A percentile compares a stretch with the other conserved stretches of the same genome.
phyloP scores from a whole-genome alignment of 2,329 filamentous ascomycete genomes.

The Aspergillus novoparasiticus region DNA sequence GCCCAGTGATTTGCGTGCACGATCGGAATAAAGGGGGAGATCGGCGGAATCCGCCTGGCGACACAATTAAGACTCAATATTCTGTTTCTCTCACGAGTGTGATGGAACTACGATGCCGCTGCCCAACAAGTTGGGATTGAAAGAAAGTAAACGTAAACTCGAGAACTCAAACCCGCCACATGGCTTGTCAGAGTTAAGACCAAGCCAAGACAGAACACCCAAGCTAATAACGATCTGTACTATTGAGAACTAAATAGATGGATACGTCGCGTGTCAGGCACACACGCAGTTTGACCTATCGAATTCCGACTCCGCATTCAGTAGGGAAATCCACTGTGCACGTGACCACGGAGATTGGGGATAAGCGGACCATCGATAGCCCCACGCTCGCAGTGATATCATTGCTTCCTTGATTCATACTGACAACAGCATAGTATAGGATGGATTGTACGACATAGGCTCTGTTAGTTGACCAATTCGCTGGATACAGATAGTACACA shows the following conservation, averaged over 20 bases:
- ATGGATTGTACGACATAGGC: too few relatives aligned
- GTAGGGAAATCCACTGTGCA: neutral
- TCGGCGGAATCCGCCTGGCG: neutral
- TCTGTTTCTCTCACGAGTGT: neutral
- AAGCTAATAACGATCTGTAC: neutral
- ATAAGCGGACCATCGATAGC: neutral
- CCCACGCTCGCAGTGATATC: neutral
- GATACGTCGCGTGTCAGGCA: neutral
- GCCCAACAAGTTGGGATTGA: neutral
- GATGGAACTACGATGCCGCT: neutral
- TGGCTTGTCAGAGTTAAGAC: neutral
- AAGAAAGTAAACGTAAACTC: neutral
- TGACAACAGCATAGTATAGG: too few relatives aligned
- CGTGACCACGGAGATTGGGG: neutral
- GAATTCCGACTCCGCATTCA: neutral
- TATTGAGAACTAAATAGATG: neutral
- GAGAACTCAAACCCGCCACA: neutral
- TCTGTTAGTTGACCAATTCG: neutral
- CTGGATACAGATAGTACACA: rapidly evolving
- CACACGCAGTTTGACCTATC: neutral
- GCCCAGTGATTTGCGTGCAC: neutral
- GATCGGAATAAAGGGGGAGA: neutral
- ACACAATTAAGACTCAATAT: neutral
- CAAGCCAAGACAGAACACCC: neutral
- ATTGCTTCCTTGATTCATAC: neutral